Percentiles rank a stretch among this genome's conserved stretches.
These are phyloP conservation scores for Pseudocercospora fuligena DNA, from an alignment of 2,329 filamentous ascomycete genomes.

Conservation along the genomic window DNA sequence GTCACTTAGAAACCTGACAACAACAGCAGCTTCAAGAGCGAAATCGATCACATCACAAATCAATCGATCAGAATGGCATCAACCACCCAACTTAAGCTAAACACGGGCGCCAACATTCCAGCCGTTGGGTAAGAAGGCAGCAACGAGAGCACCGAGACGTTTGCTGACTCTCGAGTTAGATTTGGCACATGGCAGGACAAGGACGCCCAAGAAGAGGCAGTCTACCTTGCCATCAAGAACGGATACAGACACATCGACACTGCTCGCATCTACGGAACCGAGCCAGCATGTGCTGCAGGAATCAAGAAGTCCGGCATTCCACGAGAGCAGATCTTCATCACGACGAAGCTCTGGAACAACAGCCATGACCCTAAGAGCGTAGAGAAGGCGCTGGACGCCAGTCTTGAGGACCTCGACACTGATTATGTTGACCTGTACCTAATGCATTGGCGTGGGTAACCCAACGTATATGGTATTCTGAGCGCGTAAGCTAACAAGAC, in stretches of 20 bases:
- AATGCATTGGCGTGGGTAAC: slow-evolving; percentile 66
- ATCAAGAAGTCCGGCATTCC: slow-evolving; percentile 68
- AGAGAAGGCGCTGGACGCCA: slow-evolving; percentile 61
- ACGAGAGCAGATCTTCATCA: slow-evolving; percentile 68
- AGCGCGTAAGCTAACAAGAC: not conserved
- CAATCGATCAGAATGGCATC: slow-evolving; percentile 37
- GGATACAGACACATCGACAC: slow-evolving; percentile 64
- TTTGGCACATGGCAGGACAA: slow-evolving; percentile 62
- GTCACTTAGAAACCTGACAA: slow-evolving; percentile 2
- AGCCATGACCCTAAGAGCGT: slow-evolving; percentile 66
- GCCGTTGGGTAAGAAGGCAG: slow-evolving; percentile 34
- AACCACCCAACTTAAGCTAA: slow-evolving; percentile 41
- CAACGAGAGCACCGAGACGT: not conserved
- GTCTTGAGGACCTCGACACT: slow-evolving; percentile 65
- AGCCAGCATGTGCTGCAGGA: slow-evolving; percentile 67
- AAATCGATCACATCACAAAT: slow-evolving; percentile 25
- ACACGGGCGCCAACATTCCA: slow-evolving; percentile 45
- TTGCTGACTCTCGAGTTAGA: slow-evolving; percentile 27
- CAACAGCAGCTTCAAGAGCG: slow-evolving; percentile 22
- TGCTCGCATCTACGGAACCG: slow-evolving; percentile 56
- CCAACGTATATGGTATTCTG: not conserved
- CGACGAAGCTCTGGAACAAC: slow-evolving; percentile 62
- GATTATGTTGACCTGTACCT: slow-evolving; percentile 73
- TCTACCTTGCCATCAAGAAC: slow-evolving; percentile 51
- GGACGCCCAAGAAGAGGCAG: slow-evolving; percentile 54